Evolutionary conservation across 192 early-diverging fungal genomes (phyloP).

Genomic region (Entomortierella beljakovae): DNA sequence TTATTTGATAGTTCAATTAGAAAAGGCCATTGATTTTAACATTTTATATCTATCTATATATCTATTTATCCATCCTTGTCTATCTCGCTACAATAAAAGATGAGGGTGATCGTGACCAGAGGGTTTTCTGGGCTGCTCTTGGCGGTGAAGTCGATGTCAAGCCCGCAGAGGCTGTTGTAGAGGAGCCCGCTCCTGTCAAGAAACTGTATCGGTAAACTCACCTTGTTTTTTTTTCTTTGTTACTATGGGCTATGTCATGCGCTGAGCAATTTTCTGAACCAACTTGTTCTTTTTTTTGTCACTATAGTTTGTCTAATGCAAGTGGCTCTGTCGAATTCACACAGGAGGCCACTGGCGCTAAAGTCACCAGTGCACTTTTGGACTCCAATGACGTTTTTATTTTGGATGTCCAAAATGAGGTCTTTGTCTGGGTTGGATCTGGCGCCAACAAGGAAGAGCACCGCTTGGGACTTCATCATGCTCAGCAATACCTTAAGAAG

Average conservation of each 20-base stretch:
- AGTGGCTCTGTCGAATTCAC: constrained; percentile 62
- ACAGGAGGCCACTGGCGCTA: constrained; percentile 60
- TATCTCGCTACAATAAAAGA: constrained; percentile 53
- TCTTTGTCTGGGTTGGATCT: constrained; percentile 73
- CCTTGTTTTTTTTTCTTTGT: not conserved
- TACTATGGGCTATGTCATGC: not conserved
- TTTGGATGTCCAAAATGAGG: constrained; percentile 69
- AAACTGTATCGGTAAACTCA: constrained; percentile 57
- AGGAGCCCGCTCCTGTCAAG: constrained; percentile 54
- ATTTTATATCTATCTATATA: not conserved
- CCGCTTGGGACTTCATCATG: constrained; percentile 66
- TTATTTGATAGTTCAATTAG: not conserved
- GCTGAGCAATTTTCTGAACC: not conserved
- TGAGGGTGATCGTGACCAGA: constrained; percentile 66
- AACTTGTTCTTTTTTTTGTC: not conserved
- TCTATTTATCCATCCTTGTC: not conserved
- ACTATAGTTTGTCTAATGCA: constrained; percentile 40
- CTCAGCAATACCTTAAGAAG: constrained; percentile 71
- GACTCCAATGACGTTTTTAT: constrained; percentile 78
- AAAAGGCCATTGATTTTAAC: not conserved
- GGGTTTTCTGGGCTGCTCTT: constrained; percentile 71
- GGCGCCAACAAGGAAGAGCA: constrained; percentile 67
- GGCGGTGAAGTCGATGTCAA: constrained; percentile 72
- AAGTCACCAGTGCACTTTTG: constrained; percentile 58
- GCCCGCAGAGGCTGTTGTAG: constrained; percentile 59